Percentiles rank a stretch among this genome's conserved stretches.
Conservation (phyloP, 768 basidiomycete genomes). For the Leucogyrophana mollusca region DNA sequence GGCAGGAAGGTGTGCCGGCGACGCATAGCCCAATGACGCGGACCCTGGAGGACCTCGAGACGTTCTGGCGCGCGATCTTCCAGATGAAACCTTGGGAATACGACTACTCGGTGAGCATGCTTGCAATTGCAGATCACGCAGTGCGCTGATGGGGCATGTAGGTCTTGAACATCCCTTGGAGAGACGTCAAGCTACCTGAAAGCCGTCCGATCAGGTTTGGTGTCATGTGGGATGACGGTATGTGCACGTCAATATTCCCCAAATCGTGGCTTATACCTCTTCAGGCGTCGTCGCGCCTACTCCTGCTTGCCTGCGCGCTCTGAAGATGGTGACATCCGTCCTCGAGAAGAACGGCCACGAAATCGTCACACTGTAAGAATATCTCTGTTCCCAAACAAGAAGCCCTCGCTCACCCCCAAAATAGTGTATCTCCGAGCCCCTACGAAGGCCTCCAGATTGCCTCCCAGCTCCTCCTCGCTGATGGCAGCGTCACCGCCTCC, state of each 20-base stretch:
- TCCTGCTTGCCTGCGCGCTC: conserved; percentile 57
- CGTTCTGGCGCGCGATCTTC: conserved; percentile 64
- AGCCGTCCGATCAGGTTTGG: conserved; percentile 59
- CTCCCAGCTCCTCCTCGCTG: conserved; percentile 51
- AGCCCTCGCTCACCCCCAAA: not conserved
- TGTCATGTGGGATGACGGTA: conserved; percentile 64
- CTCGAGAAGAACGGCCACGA: conserved; percentile 48
- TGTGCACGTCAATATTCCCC: not conserved
- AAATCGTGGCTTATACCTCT: not conserved
- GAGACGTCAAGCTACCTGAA: conserved; percentile 38
- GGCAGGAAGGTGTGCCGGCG: conserved; percentile 55
- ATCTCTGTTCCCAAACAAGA: not conserved
- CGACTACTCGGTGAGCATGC: conserved; percentile 44
- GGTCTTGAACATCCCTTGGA: conserved; percentile 36
- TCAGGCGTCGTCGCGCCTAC: conserved; percentile 58
- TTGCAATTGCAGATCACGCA: not conserved
- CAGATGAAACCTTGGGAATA: conserved; percentile 65
- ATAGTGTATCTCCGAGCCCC: conserved; percentile 40
- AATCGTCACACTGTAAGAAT: conserved; percentile 50
- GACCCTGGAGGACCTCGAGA: conserved; percentile 59
- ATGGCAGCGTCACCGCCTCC: conserved; percentile 41
- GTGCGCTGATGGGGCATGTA: conserved; percentile 8
- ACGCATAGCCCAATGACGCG: conserved; percentile 60
- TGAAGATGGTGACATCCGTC: conserved; percentile 43
- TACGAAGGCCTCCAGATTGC: conserved; percentile 52